phyloP scores from a whole-genome alignment of 345 rosid species.

The Syzygium jambos region DNA sequence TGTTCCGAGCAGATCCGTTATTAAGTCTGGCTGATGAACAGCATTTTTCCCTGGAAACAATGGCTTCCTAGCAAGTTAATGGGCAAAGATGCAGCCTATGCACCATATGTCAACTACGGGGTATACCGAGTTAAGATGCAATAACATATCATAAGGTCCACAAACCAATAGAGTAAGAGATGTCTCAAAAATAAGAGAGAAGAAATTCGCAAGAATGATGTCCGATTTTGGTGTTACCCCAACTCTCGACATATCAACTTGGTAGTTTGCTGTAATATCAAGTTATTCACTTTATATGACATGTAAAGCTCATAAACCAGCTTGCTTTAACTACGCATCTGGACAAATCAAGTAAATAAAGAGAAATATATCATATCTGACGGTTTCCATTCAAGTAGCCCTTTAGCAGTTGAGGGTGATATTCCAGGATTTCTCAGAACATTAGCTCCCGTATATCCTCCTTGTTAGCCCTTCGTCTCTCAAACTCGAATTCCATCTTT shows the following conservation, averaged over 20 bases:
- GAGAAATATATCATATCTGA: not conserved
- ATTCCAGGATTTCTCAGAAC: slow-evolving; percentile 78
- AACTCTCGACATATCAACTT: not conserved
- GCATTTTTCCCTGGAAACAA: slow-evolving; percentile 82
- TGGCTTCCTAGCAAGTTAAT: slow-evolving; percentile 70
- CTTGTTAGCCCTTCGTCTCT: slow-evolving; percentile 74
- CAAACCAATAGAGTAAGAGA: not conserved
- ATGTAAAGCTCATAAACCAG: not conserved
- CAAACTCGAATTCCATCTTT: slow-evolving; percentile 93
- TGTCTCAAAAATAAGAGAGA: not conserved
- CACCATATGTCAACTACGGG: slow-evolving; percentile 92
- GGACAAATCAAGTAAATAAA: not conserved
- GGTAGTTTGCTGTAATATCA: not conserved
- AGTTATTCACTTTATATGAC: not conserved
- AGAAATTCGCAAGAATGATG: not conserved
- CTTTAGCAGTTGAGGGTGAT: slow-evolving; percentile 82
- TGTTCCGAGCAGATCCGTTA: slow-evolving; percentile 90
- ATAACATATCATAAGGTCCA: not conserved
- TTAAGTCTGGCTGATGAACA: slow-evolving; percentile 78
- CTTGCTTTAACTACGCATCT: not conserved
- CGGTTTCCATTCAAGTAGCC: slow-evolving; percentile 55
- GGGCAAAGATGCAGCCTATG: slow-evolving; percentile 91
- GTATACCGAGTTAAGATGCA: slow-evolving; percentile 36
- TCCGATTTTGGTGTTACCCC: not conserved
- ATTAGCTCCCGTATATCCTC: slow-evolving; percentile 82